These are phyloP conservation scores for Sutorius eximius DNA, from an alignment of 1,284 basidiomycete genomes.

Conservation along the genomic window DNA sequence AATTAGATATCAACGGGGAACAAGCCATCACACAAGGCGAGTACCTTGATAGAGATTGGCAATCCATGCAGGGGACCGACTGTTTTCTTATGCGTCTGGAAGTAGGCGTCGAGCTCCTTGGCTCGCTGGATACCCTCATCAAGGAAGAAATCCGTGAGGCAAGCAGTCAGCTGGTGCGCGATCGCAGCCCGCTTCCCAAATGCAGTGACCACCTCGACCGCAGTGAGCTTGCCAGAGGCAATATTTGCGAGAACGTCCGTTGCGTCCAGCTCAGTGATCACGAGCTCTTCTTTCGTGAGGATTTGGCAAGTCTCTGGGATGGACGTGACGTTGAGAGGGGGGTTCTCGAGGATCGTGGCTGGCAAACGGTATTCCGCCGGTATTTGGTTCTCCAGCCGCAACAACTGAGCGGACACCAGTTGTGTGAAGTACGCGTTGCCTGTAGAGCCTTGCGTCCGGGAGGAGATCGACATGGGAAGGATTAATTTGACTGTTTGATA, in stretches of 20 bases:
- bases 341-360: conserved; percentile 15
- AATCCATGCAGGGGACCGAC: conserved; percentile 52
- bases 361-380: conserved; percentile 19
- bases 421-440: conserved; percentile 24
- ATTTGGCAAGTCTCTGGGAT: conserved; percentile 42
- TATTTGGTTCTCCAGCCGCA: conserved; percentile 27
- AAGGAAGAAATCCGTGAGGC: conserved; percentile 32
- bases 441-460: conserved; percentile 24
- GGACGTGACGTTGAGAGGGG: conserved; percentile 28
- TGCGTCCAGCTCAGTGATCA: conserved; percentile 43
- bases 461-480: conserved; percentile 20
- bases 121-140: conserved; percentile 41
- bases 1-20: neutral
- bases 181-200: conserved; percentile 34
- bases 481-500: neutral
- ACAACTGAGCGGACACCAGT: conserved; percentile 18
- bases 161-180: conserved; percentile 31
- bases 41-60: conserved; percentile 47
- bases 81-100: conserved; percentile 35
- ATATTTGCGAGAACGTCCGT: conserved; percentile 26
- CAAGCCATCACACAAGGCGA: neutral
- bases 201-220: conserved; percentile 29
- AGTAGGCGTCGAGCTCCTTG: conserved; percentile 40
- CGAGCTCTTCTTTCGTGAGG: conserved; percentile 40
- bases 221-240: conserved; percentile 20